Percentiles rank a stretch among this genome's conserved stretches.
These are phyloP conservation scores for Penicillium sp. DNA, from an alignment of 2,329 filamentous ascomycete species.

Conservation along the genomic window DNA sequence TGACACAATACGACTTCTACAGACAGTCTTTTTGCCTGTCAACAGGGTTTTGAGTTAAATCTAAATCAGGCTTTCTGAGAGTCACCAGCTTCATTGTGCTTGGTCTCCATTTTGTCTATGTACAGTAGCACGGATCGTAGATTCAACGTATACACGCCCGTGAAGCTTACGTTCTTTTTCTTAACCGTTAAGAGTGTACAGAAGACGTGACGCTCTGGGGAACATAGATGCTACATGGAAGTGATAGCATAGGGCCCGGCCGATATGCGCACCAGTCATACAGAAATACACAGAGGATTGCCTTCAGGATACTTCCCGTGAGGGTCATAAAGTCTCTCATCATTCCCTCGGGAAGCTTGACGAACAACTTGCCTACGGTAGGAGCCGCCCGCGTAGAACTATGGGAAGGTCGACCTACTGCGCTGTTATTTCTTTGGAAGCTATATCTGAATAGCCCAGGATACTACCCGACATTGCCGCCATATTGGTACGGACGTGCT, in stretches of 20 bases:
- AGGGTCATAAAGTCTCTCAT: background rate
- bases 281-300: background rate
- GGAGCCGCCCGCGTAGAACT: background rate
- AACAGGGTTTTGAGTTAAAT: background rate
- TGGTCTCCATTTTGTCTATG: too few species aligned
- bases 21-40: background rate
- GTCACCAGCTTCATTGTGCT: too few species aligned
- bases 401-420: background rate
- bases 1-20: background rate
- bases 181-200: too few species aligned
- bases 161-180: too few species aligned
- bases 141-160: too few species aligned
- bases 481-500: background rate
- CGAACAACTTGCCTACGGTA: background rate
- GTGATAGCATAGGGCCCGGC: background rate
- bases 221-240: too few species aligned
- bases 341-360: background rate
- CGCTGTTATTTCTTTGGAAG: background rate
- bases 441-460: background rate
- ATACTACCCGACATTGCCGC: background rate
- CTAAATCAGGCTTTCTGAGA: too few species aligned
- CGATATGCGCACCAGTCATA: background rate
- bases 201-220: too few species aligned
- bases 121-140: too few species aligned
- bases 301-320: background rate